Conservation (phyloP, 2,329 filamentous ascomycete genomes). For the Colletotrichum cordylinicola region DNA sequence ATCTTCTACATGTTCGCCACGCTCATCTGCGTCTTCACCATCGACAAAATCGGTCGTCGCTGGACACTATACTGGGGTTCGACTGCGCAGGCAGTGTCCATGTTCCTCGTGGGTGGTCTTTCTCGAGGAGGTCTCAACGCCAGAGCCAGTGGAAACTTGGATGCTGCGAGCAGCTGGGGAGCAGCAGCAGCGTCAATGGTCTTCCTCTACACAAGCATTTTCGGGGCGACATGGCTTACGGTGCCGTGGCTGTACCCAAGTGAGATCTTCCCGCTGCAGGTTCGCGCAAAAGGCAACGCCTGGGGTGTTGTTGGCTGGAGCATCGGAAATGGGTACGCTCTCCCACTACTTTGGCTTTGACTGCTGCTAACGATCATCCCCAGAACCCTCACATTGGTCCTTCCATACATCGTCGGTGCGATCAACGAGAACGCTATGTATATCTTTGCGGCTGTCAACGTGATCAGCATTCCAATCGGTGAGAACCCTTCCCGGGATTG, state of each 20-base stretch:
- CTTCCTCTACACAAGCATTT: neutral
- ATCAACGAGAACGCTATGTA: neutral
- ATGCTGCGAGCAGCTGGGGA: neutral
- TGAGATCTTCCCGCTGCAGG: neutral
- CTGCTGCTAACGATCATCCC: fast-evolving
- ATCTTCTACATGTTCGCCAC: neutral
- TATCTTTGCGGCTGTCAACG: neutral
- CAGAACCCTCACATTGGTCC: neutral
- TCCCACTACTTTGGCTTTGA: fast-evolving
- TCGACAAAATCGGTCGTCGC: neutral
- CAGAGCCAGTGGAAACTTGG: neutral
- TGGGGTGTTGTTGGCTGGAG: neutral
- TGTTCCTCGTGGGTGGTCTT: neutral
- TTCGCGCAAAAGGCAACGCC: neutral
- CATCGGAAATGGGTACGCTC: neutral
- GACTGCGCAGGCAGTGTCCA: neutral
- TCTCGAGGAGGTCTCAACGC: fast-evolving
- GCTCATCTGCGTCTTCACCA: neutral
- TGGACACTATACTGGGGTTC: neutral
- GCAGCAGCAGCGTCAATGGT: neutral
- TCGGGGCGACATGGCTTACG: neutral
- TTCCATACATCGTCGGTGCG: neutral
- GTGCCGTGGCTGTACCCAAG: neutral
- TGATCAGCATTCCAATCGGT: neutral
- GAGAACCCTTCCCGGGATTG: fast-evolving